These are phyloP conservation scores for Mucor saturninus DNA, from an alignment of 371 early-diverging fungal genomes.

Conservation along the genomic window DNA sequence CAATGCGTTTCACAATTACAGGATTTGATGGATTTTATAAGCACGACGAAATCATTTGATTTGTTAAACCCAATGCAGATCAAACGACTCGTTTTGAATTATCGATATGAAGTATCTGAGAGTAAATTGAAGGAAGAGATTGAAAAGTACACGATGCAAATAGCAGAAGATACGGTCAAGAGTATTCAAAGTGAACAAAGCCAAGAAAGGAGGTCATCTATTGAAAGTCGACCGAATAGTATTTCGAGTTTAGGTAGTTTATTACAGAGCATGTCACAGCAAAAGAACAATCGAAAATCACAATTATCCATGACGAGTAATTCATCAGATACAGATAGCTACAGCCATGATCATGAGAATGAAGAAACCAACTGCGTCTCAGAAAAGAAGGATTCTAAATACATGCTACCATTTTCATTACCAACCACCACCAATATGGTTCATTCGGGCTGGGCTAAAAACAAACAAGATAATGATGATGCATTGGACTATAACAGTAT, in stretches of 20 bases:
- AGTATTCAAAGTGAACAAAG: slow-evolving; percentile 32
- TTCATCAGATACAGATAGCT: slow-evolving; percentile 5
- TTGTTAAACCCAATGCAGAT: slow-evolving; percentile 75
- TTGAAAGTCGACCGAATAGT: slow-evolving; percentile 35
- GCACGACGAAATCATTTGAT: slow-evolving; percentile 70
- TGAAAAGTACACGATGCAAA: slow-evolving; percentile 70
- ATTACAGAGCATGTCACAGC: slow-evolving; percentile 4
- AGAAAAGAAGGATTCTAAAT: slow-evolving; percentile 55
- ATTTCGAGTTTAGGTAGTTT: slow-evolving; percentile 44
- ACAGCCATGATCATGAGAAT: background rate
- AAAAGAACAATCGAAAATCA: slow-evolving; percentile 3
- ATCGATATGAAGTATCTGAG: slow-evolving; percentile 89
- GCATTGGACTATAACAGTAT: slow-evolving; percentile 3
- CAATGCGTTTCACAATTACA: slow-evolving; percentile 77
- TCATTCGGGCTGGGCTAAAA: slow-evolving; percentile 19
- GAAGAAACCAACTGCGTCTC: slow-evolving; percentile 9
- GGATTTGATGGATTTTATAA: slow-evolving; percentile 72
- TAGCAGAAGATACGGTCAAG: slow-evolving; percentile 66
- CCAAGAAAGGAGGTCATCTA: slow-evolving; percentile 7
- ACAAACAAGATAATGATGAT: slow-evolving; percentile 6
- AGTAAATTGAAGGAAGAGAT: slow-evolving; percentile 69
- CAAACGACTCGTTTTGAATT: slow-evolving; percentile 70
- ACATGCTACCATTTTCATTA: slow-evolving; percentile 59
- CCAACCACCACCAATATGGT: slow-evolving; percentile 40
- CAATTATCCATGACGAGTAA: background rate